A percentile compares a stretch with the other conserved stretches of the same genome.
phyloP scores from a whole-genome alignment of 441 rosid genomes.

The Corymbia calophylla region DNA sequence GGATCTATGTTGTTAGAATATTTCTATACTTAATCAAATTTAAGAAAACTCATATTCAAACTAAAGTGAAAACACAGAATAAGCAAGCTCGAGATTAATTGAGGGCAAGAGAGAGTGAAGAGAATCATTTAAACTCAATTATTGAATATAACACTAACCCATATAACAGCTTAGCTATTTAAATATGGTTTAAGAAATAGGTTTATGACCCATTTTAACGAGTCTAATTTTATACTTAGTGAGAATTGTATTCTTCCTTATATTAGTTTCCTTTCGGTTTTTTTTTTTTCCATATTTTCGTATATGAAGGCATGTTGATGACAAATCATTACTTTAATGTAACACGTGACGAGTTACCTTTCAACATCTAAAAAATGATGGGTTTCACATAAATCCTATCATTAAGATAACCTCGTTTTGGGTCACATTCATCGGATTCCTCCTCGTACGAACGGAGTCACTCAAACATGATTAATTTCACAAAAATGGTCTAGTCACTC shows the following conservation, averaged over 20 bases:
- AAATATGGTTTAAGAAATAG: too few species aligned
- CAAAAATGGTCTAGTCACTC: not conserved
- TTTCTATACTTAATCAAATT: too few species aligned
- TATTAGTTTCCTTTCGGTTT: not conserved
- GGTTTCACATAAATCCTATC: not conserved
- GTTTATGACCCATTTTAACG: too few species aligned
- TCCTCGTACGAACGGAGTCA: not conserved
- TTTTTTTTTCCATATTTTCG: not conserved
- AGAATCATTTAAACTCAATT: too few species aligned
- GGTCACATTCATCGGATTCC: not conserved
- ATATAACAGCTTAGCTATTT: not conserved
- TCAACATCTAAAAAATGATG: not conserved
- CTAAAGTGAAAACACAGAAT: fast-evolving
- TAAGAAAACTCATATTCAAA: too few species aligned
- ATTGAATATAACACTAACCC: not conserved
- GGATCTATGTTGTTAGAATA: too few species aligned
- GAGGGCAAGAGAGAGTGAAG: not conserved
- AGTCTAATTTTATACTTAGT: not conserved
- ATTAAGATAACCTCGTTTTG: not conserved
- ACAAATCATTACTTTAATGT: too few species aligned
- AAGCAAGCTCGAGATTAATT: not conserved
- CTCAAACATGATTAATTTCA: not conserved
- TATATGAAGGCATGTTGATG: not conserved
- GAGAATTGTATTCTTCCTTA: not conserved
- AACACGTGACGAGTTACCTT: not conserved